Base-by-base conservation (phyloP, 169 alveolate genomes). In the Eimeria falciformis region DNA sequence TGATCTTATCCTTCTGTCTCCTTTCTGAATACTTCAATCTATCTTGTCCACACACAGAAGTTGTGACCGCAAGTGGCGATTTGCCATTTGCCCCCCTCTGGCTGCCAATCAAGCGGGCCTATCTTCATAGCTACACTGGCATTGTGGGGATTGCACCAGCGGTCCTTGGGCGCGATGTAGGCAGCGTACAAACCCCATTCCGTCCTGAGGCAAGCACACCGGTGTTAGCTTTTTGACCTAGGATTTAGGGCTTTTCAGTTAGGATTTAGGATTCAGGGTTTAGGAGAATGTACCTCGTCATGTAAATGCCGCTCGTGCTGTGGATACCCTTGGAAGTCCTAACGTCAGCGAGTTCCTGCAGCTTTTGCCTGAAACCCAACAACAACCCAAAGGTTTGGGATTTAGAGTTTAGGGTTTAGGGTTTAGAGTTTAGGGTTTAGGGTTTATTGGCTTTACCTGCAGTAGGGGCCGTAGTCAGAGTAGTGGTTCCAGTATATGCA, bases 401-500 rank as follows among this genome's bases (percentile, higher is more conserved):
- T 18, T 33, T 14, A 4, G 50, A 25, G 6, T 25, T 5, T 25
- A 47, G 50, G 87, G 50, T 27, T 6, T n/a, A 18, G 62, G 47
- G 27, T 4, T 46, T n/a, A 3, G 45, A 23, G n/a, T 37, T 37
- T 37, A 47, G 11, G 56, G 45, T 6, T 23, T 46, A 45, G 43
- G n/a, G 50, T 23, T 5, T 71, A 29, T 45, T n/a, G 2, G 33
- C 9, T 27, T 12, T 37, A 81, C 90, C 77, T 14, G 77, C 90
- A 55, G 21, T 81, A 81, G 5, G 47, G 78, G 58, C 90, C 90
- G 33, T 81, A 81, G 56, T 81, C 90, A 6, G 90, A 81, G 66
- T 47, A 81, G 77, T 81, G 77, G 90, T 81, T 81, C 90, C 90
- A 81, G 90, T 81, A 81, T 40, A 81, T 46, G n/a, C 90, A 25